These are phyloP conservation scores for Penstemon eatonii DNA, from an alignment of 257 asterid species.

Conservation along the genomic window DNA sequence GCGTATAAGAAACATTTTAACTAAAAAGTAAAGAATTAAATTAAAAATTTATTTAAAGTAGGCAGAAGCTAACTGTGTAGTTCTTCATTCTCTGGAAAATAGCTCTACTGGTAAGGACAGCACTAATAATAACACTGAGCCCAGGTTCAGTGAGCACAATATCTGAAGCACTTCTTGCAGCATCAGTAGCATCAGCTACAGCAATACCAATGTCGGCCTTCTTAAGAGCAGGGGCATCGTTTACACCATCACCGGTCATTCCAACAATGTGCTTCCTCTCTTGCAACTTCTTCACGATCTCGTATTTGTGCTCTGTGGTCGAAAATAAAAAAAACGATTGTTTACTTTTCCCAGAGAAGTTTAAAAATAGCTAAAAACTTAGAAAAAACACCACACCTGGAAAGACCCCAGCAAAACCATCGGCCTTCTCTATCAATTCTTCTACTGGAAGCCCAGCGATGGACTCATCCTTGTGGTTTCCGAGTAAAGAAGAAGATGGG, in stretches of 20 bases:
- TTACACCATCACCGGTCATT: constrained; percentile 98
- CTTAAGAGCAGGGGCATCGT: constrained; percentile 94
- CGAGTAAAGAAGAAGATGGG: constrained; percentile 79
- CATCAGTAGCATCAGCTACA: constrained; percentile 95
- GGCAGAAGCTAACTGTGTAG: constrained; percentile 61
- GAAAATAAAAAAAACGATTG: background rate
- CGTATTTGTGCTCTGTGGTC: constrained; percentile 83
- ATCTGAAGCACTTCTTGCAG: constrained; percentile 91
- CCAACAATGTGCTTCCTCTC: constrained; percentile 90
- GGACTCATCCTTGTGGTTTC: constrained; percentile 72
- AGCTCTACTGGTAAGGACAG: constrained; percentile 90
- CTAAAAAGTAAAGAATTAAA: constrained; percentile 10
- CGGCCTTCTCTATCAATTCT: constrained; percentile 89
- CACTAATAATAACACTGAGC: constrained; percentile 87
- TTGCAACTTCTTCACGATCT: constrained; percentile 92
- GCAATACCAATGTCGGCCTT: constrained; percentile 97
- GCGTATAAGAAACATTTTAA: constrained; percentile 22
- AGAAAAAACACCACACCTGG: constrained; percentile 54
- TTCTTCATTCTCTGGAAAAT: constrained; percentile 97
- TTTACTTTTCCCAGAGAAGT: background rate
- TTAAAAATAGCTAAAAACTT: background rate
- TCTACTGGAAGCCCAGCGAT: constrained; percentile 79
- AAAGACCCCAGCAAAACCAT: constrained; percentile 97
- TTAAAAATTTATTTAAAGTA: background rate
- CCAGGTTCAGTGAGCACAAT: constrained; percentile 95